Conservation (phyloP, 441 rosid species). For the Euphorbia corollata region DNA sequence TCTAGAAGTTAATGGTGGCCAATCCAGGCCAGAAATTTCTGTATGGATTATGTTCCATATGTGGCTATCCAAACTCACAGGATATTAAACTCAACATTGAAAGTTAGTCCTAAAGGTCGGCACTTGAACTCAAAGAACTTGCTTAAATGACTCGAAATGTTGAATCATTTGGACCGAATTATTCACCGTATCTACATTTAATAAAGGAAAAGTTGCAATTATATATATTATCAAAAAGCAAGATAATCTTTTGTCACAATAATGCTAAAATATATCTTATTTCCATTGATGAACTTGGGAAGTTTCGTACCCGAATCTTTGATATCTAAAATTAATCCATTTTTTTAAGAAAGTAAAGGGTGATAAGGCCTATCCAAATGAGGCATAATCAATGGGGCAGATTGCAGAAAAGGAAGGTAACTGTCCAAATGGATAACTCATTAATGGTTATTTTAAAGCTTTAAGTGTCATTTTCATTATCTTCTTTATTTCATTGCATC, state of each 20-base stretch:
- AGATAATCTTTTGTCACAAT: too few species aligned
- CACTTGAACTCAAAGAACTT: too few species aligned
- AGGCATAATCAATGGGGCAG: background rate
- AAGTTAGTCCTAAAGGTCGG: too few species aligned
- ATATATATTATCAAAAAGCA: too few species aligned
- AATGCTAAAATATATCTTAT: too few species aligned
- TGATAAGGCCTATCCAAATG: constrained; percentile 14
- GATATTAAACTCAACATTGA: too few species aligned
- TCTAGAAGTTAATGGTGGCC: background rate
- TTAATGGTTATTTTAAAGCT: background rate
- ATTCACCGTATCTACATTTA: too few species aligned
- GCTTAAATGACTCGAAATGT: too few species aligned
- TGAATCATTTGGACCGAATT: background rate
- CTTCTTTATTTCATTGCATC: constrained; percentile 3
- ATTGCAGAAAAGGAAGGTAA: background rate
- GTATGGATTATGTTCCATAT: constrained; percentile 9
- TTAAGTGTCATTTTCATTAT: background rate
- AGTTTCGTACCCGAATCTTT: too few species aligned
- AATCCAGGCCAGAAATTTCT: constrained; percentile 7
- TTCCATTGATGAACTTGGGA: too few species aligned
- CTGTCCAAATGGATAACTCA: constrained; percentile 3
- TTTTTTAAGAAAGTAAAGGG: background rate
- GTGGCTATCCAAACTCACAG: constrained; percentile 19
- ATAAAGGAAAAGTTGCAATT: too few species aligned
- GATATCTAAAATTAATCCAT: too few species aligned